Conservation (phyloP, 1,284 basidiomycete species). For the Moesziomyces parantarcticus region DNA sequence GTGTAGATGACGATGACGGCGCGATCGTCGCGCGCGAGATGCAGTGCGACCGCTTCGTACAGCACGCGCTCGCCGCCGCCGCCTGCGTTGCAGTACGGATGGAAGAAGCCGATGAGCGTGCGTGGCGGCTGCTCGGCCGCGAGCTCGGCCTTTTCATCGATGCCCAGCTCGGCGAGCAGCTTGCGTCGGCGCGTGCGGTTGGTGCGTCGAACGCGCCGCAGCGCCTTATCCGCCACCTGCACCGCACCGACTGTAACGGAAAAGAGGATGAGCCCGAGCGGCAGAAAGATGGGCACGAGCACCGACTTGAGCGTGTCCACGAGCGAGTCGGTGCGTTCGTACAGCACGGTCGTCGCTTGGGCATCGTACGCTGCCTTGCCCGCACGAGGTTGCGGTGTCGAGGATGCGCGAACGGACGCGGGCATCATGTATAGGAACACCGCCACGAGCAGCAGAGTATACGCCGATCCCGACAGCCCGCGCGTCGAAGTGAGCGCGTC, state of each 20-base stretch:
- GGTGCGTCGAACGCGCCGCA: constrained; percentile 16
- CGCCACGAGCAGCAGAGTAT: constrained; percentile 14
- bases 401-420: neutral
- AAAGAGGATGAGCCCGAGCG: constrained; percentile 25
- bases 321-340: constrained; percentile 7
- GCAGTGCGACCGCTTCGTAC: constrained; percentile 86
- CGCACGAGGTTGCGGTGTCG: neutral
- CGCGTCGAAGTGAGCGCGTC: constrained; percentile 7
- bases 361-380: constrained; percentile 6
- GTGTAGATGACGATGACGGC: constrained; percentile 88
- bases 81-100: constrained; percentile 97
- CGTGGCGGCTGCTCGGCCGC: neutral
- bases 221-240: constrained; percentile 30
- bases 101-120: constrained; percentile 79
- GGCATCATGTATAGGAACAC: constrained; percentile 34
- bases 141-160: constrained; percentile 26
- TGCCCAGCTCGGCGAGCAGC: constrained; percentile 19
- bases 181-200: constrained; percentile 29
- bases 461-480: constrained; percentile 21
- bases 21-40: constrained; percentile 79
- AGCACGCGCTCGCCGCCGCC: constrained; percentile 96
- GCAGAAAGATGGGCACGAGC: constrained; percentile 21
- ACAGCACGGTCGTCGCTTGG: constrained; percentile 1
- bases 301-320: constrained; percentile 4
- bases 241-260: constrained; percentile 28